phyloP scores from a whole-genome alignment of 2,329 filamentous ascomycete species.

The Leptographium flavum region DNA sequence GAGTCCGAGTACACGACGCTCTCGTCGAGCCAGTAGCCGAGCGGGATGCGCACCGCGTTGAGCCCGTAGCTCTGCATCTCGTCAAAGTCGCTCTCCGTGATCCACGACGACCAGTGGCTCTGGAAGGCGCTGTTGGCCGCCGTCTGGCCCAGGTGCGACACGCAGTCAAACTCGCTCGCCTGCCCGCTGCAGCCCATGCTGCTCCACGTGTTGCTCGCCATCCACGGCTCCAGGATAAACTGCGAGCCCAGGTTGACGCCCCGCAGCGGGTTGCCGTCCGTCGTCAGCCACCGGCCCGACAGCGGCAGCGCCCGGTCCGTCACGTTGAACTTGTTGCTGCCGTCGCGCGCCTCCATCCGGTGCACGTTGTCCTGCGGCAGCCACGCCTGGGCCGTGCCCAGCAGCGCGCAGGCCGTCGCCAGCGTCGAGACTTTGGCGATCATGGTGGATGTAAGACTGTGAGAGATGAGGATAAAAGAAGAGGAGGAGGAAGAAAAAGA shows the following conservation, averaged over 20 bases:
- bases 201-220: constrained; percentile 29
- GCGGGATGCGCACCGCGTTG: constrained; percentile 38
- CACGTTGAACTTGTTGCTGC: constrained; percentile 8
- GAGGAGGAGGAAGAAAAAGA: not conserved
- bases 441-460: not conserved
- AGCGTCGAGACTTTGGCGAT: not conserved
- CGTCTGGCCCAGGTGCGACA: constrained; percentile 30
- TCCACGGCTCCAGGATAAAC: constrained; percentile 41
- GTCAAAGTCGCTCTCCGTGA: constrained; percentile 31
- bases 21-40: constrained; percentile 42
- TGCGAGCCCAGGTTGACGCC: constrained; percentile 40
- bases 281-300: constrained; percentile 5
- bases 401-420: not conserved
- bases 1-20: constrained; percentile 28
- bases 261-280: constrained; percentile 19
- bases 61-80: constrained; percentile 34
- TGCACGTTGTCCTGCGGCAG: constrained; percentile 6
- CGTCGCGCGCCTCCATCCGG: constrained; percentile 9
- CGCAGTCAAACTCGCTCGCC: constrained; percentile 40
- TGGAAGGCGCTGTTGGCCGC: constrained; percentile 31
- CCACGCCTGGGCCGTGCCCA: constrained; percentile 5
- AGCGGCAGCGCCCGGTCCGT: not conserved
- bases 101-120: constrained; percentile 35
- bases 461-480: not conserved
- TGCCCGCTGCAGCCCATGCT: constrained; percentile 29